Evolutionary conservation across 805 yeast species (phyloP).

Genomic region (Wickerhamomyces rabaulensis): DNA sequence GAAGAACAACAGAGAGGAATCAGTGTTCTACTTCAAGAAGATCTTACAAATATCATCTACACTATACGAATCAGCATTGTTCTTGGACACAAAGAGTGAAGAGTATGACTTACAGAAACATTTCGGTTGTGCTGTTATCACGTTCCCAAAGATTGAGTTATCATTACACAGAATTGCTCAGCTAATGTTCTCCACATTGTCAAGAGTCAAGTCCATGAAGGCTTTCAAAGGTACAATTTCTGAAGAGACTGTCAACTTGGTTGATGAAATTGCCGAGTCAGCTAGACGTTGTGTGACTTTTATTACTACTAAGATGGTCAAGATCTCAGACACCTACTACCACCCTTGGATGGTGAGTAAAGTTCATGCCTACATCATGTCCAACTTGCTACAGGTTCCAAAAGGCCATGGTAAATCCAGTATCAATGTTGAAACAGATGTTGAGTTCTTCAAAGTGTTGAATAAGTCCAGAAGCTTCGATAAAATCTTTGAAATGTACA

Average conservation of each 20-base stretch:
- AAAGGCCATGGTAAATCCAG: conserved; percentile 7
- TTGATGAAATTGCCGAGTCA: conserved; percentile 12
- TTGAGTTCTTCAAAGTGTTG: conserved; percentile 9
- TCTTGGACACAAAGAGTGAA: conserved; percentile 10
- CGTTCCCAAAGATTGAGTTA: conserved; percentile 20
- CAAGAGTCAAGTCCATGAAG: conserved; percentile 18
- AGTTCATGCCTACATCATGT: conserved; percentile 15
- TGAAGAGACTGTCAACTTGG: not conserved
- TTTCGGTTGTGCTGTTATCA: conserved; percentile 16
- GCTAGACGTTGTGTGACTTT: conserved; percentile 1
- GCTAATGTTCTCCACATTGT: conserved; percentile 11
- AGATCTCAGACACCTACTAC: conserved; percentile 18
- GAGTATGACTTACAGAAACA: conserved; percentile 16
- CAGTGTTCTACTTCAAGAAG: conserved; percentile 10
- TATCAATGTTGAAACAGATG: conserved; percentile 2
- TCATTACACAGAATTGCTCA: conserved; percentile 17
- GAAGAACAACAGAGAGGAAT: conserved; percentile 6
- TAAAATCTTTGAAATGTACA: conserved; percentile 12
- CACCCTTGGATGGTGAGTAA: conserved; percentile 23
- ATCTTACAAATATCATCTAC: conserved; percentile 4
- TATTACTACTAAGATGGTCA: conserved; percentile 8
- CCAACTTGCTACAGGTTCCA: conserved; percentile 9
- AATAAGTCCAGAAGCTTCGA: conserved; percentile 11
- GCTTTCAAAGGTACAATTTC: conserved; percentile 4
- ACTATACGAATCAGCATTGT: conserved; percentile 11